Evolutionary conservation across 2,329 filamentous ascomycete species (phyloP), one percentile per base, ranked within the genome.

Genomic region (Rutstroemia sydowiana): DNA sequence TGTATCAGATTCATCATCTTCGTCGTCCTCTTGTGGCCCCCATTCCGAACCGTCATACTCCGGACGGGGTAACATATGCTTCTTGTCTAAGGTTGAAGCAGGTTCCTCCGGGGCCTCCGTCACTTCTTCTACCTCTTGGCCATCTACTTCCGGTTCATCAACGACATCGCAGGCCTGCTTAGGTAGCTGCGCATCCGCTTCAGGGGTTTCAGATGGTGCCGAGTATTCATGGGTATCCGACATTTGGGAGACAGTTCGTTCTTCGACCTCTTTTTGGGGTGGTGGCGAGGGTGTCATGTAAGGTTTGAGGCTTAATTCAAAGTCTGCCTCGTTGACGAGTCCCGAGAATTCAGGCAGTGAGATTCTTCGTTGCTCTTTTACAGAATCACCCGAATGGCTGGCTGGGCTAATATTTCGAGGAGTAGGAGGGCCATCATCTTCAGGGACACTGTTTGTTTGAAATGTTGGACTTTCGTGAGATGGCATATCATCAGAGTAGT

Each of bases 41-140:
- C 80, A 79, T 48, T 81, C 76, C 52, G 79, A 73, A 53, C 85
- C 77, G 61, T 84, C 75, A 64, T 87, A 84, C 53, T 81, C 79
- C 26, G 74, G 80, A 68, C 76, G 87, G 36, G 78, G 76, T 11
- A 77, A 52, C 41, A 39, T 43, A 65, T 51, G 57, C 72, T 44
- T 64, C 54, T 48, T 61, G 40, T 16, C 30, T 20, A 59, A 57
- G 11, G 61, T 62, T 39, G 63, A 55, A 9, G 63, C 56, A 13
- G 57, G 54, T 36, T 50, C 48, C 40, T 50, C 48, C 26, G 34
- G 48, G 28, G 40, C 28, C 6, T 50, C 48, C 13, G 31, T 8
- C 9, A 31, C 23, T n/a, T 31, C 20, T 8, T 39, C 41, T 21
- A 18, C 45, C 57, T 28, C 41, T 8, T 16, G 14, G 7, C 30